phyloP scores from a whole-genome alignment of 2,329 filamentous ascomycete genomes.

The Aspergillus neotritici region DNA sequence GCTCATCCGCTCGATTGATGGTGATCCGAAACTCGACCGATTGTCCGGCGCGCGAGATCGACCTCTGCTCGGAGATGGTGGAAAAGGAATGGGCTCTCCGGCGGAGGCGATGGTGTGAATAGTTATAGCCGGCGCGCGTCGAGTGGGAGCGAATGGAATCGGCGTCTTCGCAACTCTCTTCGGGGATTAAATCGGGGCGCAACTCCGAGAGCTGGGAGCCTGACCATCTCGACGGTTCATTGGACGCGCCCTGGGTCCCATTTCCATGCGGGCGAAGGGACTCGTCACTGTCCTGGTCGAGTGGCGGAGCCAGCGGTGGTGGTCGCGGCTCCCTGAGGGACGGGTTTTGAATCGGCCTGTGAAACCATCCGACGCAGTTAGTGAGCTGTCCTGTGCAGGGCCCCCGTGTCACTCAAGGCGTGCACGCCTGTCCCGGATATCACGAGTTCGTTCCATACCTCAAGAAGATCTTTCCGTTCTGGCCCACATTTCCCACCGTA shows the following conservation, averaged over 20 bases:
- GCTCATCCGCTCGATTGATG: slow-evolving; percentile 65
- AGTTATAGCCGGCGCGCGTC: slow-evolving; percentile 17
- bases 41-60: slow-evolving; percentile 36
- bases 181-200: slow-evolving; percentile 23
- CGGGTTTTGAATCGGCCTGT: slow-evolving; percentile 34
- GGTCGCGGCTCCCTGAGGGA: slow-evolving; percentile 28
- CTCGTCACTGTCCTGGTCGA: slow-evolving; percentile 56
- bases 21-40: slow-evolving; percentile 71
- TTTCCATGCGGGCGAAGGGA: slow-evolving; percentile 40
- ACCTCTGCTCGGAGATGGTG: slow-evolving; percentile 61
- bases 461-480: slow-evolving; percentile 75
- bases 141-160: slow-evolving; percentile 19
- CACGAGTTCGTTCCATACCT: slow-evolving; percentile 49
- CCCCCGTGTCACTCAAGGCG: slow-evolving; percentile 4
- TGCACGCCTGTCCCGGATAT: too few relatives aligned
- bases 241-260: slow-evolving; percentile 17
- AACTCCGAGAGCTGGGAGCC: slow-evolving; percentile 39
- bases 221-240: slow-evolving; percentile 36
- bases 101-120: slow-evolving; percentile 34
- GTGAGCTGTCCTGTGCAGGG: slow-evolving; percentile 11
- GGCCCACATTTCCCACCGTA: slow-evolving; percentile 73
- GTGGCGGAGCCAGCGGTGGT: slow-evolving; percentile 38
- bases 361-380: slow-evolving; percentile 1
- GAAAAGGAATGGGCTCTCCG: slow-evolving; percentile 70
- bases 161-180: slow-evolving; percentile 21